Percentiles rank a stretch among this genome's conserved stretches.
Evolutionary conservation across 1,139 yeast species (phyloP).

Genomic region (Entelexis sorbosivorans): DNA sequence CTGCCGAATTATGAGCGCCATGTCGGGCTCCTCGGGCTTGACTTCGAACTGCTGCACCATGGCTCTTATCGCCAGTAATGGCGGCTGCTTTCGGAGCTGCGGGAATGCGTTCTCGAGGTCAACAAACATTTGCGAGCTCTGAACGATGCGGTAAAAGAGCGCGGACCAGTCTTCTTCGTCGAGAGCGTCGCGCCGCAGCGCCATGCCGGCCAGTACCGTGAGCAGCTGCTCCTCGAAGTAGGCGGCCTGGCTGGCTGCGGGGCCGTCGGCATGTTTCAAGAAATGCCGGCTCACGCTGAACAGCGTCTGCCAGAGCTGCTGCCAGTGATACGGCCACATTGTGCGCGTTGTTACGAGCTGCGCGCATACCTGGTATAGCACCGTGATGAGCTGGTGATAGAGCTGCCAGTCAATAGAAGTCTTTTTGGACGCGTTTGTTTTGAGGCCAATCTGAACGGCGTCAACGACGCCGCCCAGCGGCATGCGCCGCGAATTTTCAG

Average conservation of each 20-base stretch:
- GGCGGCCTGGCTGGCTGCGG: constrained; percentile 18
- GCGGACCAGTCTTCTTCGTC: constrained; percentile 30
- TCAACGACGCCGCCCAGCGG: constrained; percentile 32
- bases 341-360: constrained; percentile 22
- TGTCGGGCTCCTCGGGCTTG: constrained; percentile 18
- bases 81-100: constrained; percentile 18
- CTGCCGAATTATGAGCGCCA: constrained; percentile 25
- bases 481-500: constrained; percentile 24
- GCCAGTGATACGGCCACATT: constrained; percentile 31
- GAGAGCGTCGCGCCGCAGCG: constrained; percentile 31
- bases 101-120: constrained; percentile 19
- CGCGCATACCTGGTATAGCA: constrained; percentile 26
- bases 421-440: constrained; percentile 28
- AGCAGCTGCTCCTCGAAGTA: constrained; percentile 25
- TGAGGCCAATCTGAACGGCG: constrained; percentile 27
- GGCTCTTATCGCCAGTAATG: constrained; percentile 24
- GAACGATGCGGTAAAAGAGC: constrained; percentile 30
- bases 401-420: constrained; percentile 26
- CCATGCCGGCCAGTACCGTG: constrained; percentile 26
- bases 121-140: constrained; percentile 24
- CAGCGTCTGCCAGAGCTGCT: constrained; percentile 33
- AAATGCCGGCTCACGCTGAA: constrained; percentile 26
- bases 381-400: constrained; percentile 27
- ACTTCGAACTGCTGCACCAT: constrained; percentile 27
- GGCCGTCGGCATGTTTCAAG: neutral